A percentile compares a stretch with the other conserved stretches of the same genome.
Evolutionary conservation across 2,329 filamentous ascomycete species (phyloP).

Genomic region (Microdochium nivale): DNA sequence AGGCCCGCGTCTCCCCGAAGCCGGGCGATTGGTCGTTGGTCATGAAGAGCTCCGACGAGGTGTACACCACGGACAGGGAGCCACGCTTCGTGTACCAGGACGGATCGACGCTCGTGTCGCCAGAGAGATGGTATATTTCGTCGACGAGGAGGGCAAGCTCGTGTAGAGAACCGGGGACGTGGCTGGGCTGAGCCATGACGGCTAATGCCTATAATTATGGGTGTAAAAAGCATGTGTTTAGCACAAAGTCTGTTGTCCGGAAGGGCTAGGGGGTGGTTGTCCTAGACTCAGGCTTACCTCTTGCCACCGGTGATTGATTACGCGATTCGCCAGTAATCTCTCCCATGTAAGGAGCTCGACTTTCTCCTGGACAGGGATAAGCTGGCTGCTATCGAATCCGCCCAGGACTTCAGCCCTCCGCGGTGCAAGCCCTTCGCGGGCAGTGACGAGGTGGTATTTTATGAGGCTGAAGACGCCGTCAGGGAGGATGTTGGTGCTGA

Average conservation of each 20-base stretch:
- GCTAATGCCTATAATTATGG: slow-evolving; percentile 59
- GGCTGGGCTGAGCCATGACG: slow-evolving; percentile 77
- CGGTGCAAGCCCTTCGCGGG: slow-evolving; percentile 50
- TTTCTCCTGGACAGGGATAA: slow-evolving; percentile 47
- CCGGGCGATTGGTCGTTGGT: slow-evolving; percentile 70
- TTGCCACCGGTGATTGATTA: slow-evolving; percentile 73
- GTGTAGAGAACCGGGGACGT: slow-evolving; percentile 64
- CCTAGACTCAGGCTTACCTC: slow-evolving; percentile 46
- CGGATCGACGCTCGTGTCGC: slow-evolving; percentile 72
- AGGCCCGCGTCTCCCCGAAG: slow-evolving; percentile 71
- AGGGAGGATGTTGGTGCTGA: slow-evolving; percentile 74
- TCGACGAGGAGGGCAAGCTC: slow-evolving; percentile 81
- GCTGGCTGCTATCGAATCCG: slow-evolving; percentile 18
- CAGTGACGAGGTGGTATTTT: slow-evolving; percentile 63
- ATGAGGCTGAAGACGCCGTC: slow-evolving; percentile 76
- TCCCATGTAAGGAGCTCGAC: slow-evolving; percentile 68
- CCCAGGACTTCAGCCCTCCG: slow-evolving; percentile 29
- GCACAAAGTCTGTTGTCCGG: slow-evolving; percentile 1
- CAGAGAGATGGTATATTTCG: slow-evolving; percentile 83
- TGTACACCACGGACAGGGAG: slow-evolving; percentile 49
- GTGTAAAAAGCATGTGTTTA: slow-evolving; percentile 1
- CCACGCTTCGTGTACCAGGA: slow-evolving; percentile 73
- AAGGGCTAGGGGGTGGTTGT: too few species aligned
- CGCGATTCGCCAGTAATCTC: slow-evolving; percentile 64
- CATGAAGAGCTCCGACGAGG: slow-evolving; percentile 84